Evolutionary conservation across 768 basidiomycete genomes (phyloP), one percentile per base, ranked within the genome.

Genomic region (Tylopilus vinaceipallidus): DNA sequence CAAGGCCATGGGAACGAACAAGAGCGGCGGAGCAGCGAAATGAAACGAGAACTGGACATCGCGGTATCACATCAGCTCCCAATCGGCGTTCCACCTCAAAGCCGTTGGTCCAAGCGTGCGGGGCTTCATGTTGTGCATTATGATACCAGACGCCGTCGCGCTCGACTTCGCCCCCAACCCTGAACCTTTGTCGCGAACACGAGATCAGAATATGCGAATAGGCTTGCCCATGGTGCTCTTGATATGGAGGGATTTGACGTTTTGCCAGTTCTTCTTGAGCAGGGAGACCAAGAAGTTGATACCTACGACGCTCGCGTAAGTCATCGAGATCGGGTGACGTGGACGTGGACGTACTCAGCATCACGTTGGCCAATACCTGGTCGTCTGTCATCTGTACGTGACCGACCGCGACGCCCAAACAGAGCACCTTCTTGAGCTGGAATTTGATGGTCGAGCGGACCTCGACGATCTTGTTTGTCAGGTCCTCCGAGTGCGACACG

Each of bases 191-290:
- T n/a, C n/a, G n/a, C n/a, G n/a, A n/a, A n/a, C n/a, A n/a, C n/a
- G n/a, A 11, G 39, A 41, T 79, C 79, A 98, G 86, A 87, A 98
- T 57, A 98, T 78, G 52, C 95, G 92, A 63, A 95, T 75, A 53
- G 95, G 92, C 76, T 95, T 97, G 80, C 95, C 95, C 97, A 98
- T 99, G 67, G 95, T 94, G 65, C 86, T 84, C 82, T 99, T 99
- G 80, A 99, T 86, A 81, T 98, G 93, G 57, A 98, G 79, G 45
- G 93, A 95, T 78, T 93, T 94, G 78, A 98, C 88, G 76, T 98
- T 99, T 74, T 98, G 97, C 94, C 94, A 92, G 78, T 95, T 91
- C 83, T 99, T 99, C 84, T 98, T 98, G 70, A 99, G 84, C 54
- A 99, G 76, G 17, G 97, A 98, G 66, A 99, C 93, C 64, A 99